Evolutionary conservation across 1,284 basidiomycete species (phyloP), one percentile per base, ranked within the genome.

Genomic region (Trichosporon sp.): DNA sequence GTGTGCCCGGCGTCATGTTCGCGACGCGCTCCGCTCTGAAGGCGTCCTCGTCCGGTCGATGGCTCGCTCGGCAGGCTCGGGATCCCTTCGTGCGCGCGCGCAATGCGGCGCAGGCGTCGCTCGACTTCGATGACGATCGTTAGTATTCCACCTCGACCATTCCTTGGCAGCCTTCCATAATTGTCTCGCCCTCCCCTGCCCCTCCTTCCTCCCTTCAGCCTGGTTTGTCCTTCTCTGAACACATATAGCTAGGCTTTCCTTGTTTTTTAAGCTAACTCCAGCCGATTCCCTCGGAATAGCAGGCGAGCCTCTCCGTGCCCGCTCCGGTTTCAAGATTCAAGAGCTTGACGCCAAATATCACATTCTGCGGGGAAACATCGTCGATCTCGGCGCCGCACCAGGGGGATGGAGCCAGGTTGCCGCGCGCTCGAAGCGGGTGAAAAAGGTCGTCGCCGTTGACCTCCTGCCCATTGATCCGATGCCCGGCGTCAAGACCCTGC

Each of bases 381-480:
- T 94, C 1, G 93, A 95, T 81, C 87, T 96, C 32, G 93, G 93
- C 40, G 91, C 91, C 0, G 92, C 93, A 0, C 93, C 93, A 0
- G 93, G 93, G 4, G 92, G 93, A 0, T 95, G 93, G 93, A 91
- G 90, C 70, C 92, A 95, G 78, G 92, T 93, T 21, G 90, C 91
- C 0, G 85, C 86, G 74, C 66, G 64, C 21, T 71, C 74, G 0
- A 71, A 73, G 32, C 59, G 69, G 7, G 67, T 72, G 31, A 69
- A 69, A 8, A 86, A 85, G 8, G 87, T 94, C 69, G 85, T 93
- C 64, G 91, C 91, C 0, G 88, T 94, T 51, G 93, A 94, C 82
- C 83, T 92, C 21, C 85, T 93, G 11, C 86, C 86, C 1, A 91
- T 94, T 77, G 79, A 82, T 1, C 89, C 89, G 7, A 89, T 94